These are phyloP conservation scores for Fennellomyces sp. DNA, from an alignment of 371 early-diverging fungal genomes.

Conservation along the genomic window DNA sequence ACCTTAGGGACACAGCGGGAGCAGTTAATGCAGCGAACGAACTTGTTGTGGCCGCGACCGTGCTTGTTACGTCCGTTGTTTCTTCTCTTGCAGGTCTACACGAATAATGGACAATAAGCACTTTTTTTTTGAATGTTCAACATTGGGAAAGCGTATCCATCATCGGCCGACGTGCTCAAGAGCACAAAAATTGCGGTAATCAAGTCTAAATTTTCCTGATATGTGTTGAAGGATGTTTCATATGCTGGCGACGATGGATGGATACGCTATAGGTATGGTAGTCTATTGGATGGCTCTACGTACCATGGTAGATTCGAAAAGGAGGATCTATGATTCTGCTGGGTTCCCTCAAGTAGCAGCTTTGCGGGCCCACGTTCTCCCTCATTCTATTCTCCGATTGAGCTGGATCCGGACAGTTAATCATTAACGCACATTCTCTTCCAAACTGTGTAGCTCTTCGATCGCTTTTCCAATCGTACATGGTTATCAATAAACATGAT, in stretches of 20 bases:
- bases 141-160: background rate
- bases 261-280: conserved; percentile 1
- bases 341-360: too few relatives aligned
- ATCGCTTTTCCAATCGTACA: too few relatives aligned
- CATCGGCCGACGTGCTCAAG: background rate
- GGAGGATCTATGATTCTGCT: conserved; percentile 5
- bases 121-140: background rate
- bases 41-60: conserved; percentile 96
- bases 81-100: conserved; percentile 92
- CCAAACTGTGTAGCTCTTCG: too few relatives aligned
- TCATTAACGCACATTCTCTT: too few relatives aligned
- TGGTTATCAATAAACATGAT: too few relatives aligned
- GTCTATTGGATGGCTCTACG: background rate
- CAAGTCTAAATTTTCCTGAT: background rate
- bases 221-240: background rate
- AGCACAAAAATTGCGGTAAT: background rate
- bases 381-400: too few relatives aligned
- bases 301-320: conserved; percentile 6
- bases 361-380: too few relatives aligned
- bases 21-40: conserved; percentile 98
- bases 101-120: background rate
- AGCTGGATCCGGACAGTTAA: too few relatives aligned
- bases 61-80: conserved; percentile 98
- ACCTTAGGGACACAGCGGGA: conserved; percentile 94
- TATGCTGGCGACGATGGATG: background rate